Evolutionary conservation across 139 green algal species (phyloP), one percentile per base, ranked within the genome.

Genomic region (Coelastrella sp.): DNA sequence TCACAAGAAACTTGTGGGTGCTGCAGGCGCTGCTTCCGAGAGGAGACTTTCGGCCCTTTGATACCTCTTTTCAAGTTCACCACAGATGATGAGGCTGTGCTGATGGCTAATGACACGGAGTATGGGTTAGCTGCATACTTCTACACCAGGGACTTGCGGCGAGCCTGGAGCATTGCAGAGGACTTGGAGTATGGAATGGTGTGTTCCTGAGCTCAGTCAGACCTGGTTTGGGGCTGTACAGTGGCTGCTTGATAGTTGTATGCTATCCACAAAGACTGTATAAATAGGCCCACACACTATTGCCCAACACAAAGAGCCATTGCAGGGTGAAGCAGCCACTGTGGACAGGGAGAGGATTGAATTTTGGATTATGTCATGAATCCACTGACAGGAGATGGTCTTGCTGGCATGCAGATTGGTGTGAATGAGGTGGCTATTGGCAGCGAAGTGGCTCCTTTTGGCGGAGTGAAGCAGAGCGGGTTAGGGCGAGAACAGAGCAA

Each of bases 391-490:
- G n/a, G n/a, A n/a, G n/a, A n/a, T n/a, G n/a, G 61, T 71, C 11
- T 71, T 10, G 11, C 14, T 95, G 68, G 99, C 96, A 95, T 76
- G 96, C 74, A 99, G 96, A 95, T 99, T 6, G 98, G 98, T 3
- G 65, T 98, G 6, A 99, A 99, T 91, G 97, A 99, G 91, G 94
- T 96, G 59, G 94, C 90, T 86, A 98, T 99, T 71, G 97, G 95
- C 7, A 94, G 80, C 4, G 97, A 98, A 89, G 95, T 97, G n/a
- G 97, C 97, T 11, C 98, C 98, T 3, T 99, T 99, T 95, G 98
- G 98, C 0, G 98, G 98, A n/a, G 89, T 99, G 83, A 99, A 99
- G 95, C 93, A 99, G 81, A 96, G 90, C n/a, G 98, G 98, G 5
- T 84, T 99, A 47, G 98, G 98, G 19, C 86, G 98, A 11, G 98